Base-by-base conservation (phyloP, 352 stramenopile species). In the Phytophthora crassamura region DNA sequence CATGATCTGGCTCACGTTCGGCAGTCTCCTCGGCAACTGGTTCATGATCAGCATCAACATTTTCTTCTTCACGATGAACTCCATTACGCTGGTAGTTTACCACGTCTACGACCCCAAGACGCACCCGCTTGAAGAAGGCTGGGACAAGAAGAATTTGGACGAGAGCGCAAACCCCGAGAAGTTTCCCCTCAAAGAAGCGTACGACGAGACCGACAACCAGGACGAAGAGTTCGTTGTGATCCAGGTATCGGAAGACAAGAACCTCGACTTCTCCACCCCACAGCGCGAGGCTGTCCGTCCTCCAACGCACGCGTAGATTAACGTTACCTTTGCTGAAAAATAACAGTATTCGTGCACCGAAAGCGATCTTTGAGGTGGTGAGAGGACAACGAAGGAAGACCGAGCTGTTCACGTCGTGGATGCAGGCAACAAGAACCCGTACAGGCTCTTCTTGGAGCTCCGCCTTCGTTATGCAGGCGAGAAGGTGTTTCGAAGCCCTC, bases 1-100 rank as follows among this genome's bases (percentile, higher is more conserved):
- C 57, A 52, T 63, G n/a, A 66, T 80, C 15, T 89, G 77, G 77
- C 59, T 84, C 33, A 59, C 69, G 15, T 89, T 84, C 57, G 72
- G 72, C 25, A 58, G 52, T 36, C 46, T 86, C 18, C 54, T 77
- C 14, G n/a, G 59, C 33, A 71, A 83, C 36, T 48, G 30, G n/a
- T 67, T 84, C 41, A 67, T 89, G 25, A 68, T 82, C 25, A 64
- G 56, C 6, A 67, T 60, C 55, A 77, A 77, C 65, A 55, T 74
- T 14, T 53, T 72, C 39, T 68, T 71, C 45, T 65, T 78, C 52
- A 52, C 58, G n/a, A 68, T 72, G 50, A 68, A 55, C 45, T 50
- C 51, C 12, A 48, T 72, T 28, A 72, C 64, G 5, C 28, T 67
- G 5, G 43, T 59, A 9, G 38, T 78, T 22, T 78, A 78, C 52